Evolutionary conservation across 371 early-diverging fungal genomes (phyloP), one percentile per base, ranked within the genome.

Genomic region (Sporodiniella umbellata): DNA sequence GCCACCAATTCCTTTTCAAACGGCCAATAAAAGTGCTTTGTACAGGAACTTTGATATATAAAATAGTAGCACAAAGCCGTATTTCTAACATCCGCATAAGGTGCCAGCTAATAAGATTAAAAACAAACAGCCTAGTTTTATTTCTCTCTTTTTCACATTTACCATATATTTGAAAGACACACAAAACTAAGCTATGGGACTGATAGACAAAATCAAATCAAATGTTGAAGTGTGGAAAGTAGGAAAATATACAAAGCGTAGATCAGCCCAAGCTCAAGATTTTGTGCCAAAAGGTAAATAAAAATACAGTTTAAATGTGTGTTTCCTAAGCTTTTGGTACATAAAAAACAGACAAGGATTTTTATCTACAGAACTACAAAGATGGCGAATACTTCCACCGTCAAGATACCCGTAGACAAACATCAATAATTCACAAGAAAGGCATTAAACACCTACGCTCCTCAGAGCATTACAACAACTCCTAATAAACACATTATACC

Each of bases 141-240:
- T 35, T 35, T 35, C n/a, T 24, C 30, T 35, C 35, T 35, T 30
- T 22, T 28, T 4, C 10, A 15, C 14, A 37, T 51, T 22, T 45
- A 42, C 51, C 33, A 45, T 51, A 45, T 43, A 44, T 45, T 35
- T n/a, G 14, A 5, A n/a, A 11, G 15, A 35, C 4, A 31, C 15
- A 35, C 14, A n/a, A 15, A 40, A 6, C 17, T 18, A 19, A 35
- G n/a, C 10, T 54, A 79, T 80, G 80, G 80, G 79, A 23, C 62
- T 84, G 42, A 60, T 84, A 35, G 82, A 81, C 30, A 84, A 78
- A 49, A 43, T 84, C 39, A 84, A 81, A 62, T 66, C 75, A 30
- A 78, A 74, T 46, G 68, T 78, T 30, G 81, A 84, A 64, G 75
- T 84, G 42, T 84, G 84, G 84, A 80, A 74, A 65, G 79, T 81